Evolutionary conservation across 2,329 filamentous ascomycete species (phyloP), one percentile per base, ranked within the genome.

Genomic region (Tolypocladium paradoxum): DNA sequence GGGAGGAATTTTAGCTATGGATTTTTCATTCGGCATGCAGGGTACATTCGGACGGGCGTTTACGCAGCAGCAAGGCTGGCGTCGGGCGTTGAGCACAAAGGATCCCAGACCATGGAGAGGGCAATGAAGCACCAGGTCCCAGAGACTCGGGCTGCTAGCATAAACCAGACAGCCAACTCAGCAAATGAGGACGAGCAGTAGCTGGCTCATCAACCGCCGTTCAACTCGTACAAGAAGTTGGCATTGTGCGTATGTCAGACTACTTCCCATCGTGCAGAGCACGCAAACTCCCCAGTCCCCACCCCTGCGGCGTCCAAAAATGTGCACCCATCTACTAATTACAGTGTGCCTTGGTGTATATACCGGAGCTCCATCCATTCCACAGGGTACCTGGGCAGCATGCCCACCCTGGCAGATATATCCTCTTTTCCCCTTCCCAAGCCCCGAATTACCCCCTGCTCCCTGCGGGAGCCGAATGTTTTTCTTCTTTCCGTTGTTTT

Each of bases 171-270:
- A 11, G 11, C 7, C 3, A 11, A 8, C 3, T 16, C 9, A 29
- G 29, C 14, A 27, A 6, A 16, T 18, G 22, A 40, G 12, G 37
- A 9, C 6, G 3, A 38, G 4, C 18, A 22, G 1, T 6, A 3
- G n/a, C 12, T 20, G 8, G 5, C 33, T 3, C 2, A 14, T 34
- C 33, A 34, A 34, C 33, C 11, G 33, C 34, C 34, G 34, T 16
- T 16, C 4, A 6, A 18, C 18, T 36, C 35, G 18, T 4, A 18
- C 3, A 18, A n/a, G 16, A 18, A 36, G 50, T 47, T 24, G 45
- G 27, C 47, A 38, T 52, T 49, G 43, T 49, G 50, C 40, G 50
- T 53, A n/a, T n/a, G n/a, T n/a, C n/a, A 33, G 9, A 50, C 33
- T 36, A 36, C 35, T 36, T 36, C 7, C 2, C n/a, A 37, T 36